Conservation (phyloP, 768 basidiomycete genomes). For the Trametes villosa region DNA sequence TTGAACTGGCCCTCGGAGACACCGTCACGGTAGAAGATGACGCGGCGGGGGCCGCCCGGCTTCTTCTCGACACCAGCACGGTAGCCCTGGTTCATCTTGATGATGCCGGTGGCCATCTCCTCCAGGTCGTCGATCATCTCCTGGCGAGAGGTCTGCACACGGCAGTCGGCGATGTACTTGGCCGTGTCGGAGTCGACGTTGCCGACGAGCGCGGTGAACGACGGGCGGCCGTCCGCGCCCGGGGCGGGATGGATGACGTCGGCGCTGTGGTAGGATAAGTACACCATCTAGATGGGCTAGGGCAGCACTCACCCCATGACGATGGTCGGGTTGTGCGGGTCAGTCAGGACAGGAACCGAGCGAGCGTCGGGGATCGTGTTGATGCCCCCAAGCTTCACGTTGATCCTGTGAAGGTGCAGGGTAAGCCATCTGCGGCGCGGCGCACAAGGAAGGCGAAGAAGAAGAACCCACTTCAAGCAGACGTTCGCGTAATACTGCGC, state of each 20-base stretch:
- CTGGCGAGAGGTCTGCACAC: conserved; percentile 67
- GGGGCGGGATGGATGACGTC: conserved; percentile 87
- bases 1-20: conserved; percentile 61
- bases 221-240: conserved; percentile 77
- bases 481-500: conserved; percentile 84
- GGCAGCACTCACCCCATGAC: conserved; percentile 60
- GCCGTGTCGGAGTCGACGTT: conserved; percentile 78
- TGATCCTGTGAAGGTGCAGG: conserved; percentile 53
- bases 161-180: conserved; percentile 67
- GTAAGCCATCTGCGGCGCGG: neutral
- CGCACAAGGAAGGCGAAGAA: too few relatives aligned
- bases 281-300: neutral
- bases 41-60: conserved; percentile 58
- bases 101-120: conserved; percentile 58
- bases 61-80: conserved; percentile 57
- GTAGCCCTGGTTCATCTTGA: conserved; percentile 63
- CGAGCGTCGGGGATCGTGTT: conserved; percentile 76
- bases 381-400: conserved; percentile 85
- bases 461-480: conserved; percentile 64
- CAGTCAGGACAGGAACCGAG: conserved; percentile 66
- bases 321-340: conserved; percentile 75
- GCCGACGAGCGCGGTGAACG: conserved; percentile 79
- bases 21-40: conserved; percentile 75
- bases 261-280: conserved; percentile 45
- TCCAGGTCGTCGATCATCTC: conserved; percentile 79